Conservation (phyloP, 176 grass and related monocot genomes). For the Aegilops longissima region DNA sequence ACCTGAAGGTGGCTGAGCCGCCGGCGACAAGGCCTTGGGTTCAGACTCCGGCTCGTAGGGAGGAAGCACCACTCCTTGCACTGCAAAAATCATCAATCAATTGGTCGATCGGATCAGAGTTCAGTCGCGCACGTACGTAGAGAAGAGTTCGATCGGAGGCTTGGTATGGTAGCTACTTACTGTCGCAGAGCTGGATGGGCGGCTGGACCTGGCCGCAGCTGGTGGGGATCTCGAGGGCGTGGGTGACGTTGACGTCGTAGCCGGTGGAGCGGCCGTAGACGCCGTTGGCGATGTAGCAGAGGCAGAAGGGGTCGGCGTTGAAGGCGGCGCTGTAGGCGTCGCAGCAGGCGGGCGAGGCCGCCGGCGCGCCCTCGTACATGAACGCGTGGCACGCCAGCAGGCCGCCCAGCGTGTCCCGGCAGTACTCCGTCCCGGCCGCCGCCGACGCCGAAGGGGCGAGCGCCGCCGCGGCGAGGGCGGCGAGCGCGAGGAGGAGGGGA, state of each 20-base stretch:
- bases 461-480: not conserved
- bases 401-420: slow-evolving; percentile 28
- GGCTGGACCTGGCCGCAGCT: slow-evolving; percentile 37
- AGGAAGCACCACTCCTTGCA: slow-evolving; percentile 35
- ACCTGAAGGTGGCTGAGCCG: slow-evolving; percentile 24
- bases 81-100: not conserved
- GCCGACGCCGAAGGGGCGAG: not conserved
- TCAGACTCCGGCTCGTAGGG: slow-evolving; percentile 14
- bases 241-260: slow-evolving; percentile 32
- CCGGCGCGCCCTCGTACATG: slow-evolving; percentile 22
- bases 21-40: not conserved
- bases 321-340: slow-evolving; percentile 27
- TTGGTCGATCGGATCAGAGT: not conserved
- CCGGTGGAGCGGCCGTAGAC: slow-evolving; percentile 34
- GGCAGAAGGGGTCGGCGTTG: slow-evolving; percentile 41
- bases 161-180: slow-evolving; percentile 4
- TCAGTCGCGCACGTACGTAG: too few species aligned
- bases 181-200: slow-evolving; percentile 40
- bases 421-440: not conserved
- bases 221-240: slow-evolving; percentile 41
- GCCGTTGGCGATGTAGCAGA: slow-evolving; percentile 56
- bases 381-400: slow-evolving; percentile 31
- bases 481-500: not conserved
- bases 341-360: slow-evolving; percentile 35
- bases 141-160: not conserved